Evolutionary conservation across 2,329 filamentous ascomycete species (phyloP).

Genomic region (Fusarium gaditjirri): DNA sequence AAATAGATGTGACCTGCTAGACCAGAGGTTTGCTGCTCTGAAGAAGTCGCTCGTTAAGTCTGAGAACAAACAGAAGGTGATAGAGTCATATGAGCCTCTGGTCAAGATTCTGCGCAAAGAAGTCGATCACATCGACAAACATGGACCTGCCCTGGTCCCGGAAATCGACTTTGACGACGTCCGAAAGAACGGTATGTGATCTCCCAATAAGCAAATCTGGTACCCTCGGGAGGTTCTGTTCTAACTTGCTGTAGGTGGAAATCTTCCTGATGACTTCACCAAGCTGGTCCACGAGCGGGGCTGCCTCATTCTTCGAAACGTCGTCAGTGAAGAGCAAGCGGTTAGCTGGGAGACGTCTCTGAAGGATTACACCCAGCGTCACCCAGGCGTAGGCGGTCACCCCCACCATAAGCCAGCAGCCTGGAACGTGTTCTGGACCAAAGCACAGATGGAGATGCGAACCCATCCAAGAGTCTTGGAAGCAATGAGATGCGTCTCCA

Average conservation of each 20-base stretch:
- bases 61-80: not conserved
- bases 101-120: not conserved
- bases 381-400: not conserved
- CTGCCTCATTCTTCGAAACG: not conserved
- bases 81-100: not conserved
- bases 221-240: accelerated
- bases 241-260: not conserved
- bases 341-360: not conserved
- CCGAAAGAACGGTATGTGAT: not conserved
- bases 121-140: not conserved
- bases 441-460: not conserved
- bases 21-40: not conserved
- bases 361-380: not conserved
- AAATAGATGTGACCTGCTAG: not conserved
- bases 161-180: not conserved
- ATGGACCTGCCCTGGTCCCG: not conserved
- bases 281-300: not conserved
- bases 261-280: not conserved
- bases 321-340: not conserved
- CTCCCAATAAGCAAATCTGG: too few species aligned
- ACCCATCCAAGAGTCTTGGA: not conserved
- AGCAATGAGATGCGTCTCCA: not conserved
- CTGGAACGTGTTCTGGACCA: constrained; percentile 1
- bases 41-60: not conserved
- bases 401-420: not conserved